Conservation (phyloP, 345 rosid species). For the Lepidium africanum region DNA sequence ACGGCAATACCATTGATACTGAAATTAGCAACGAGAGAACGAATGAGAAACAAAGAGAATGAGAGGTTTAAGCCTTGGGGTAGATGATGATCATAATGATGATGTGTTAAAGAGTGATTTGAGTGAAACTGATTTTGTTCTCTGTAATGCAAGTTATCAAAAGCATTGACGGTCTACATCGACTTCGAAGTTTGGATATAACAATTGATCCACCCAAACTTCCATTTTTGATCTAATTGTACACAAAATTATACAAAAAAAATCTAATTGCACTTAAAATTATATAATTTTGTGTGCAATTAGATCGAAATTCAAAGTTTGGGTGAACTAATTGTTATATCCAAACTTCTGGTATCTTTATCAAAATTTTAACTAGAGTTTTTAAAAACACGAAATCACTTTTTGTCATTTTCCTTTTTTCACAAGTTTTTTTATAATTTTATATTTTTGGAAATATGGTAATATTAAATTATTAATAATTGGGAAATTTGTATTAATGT, state of each 20-base stretch:
- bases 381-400: too few species aligned
- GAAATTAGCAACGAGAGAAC: not conserved
- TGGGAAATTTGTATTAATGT: not conserved
- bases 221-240: too few species aligned
- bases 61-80: constrained; percentile 14
- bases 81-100: not conserved
- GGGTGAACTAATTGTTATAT: too few species aligned
- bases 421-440: not conserved
- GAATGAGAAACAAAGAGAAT: not conserved
- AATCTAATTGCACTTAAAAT: too few species aligned
- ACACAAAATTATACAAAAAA: too few species aligned
- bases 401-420: not conserved
- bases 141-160: constrained; percentile 10
- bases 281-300: too few species aligned
- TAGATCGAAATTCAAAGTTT: too few species aligned
- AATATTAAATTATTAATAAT: not conserved
- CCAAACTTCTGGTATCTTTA: too few species aligned
- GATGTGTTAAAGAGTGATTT: not conserved
- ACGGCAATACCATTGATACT: not conserved
- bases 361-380: too few species aligned
- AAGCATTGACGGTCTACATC: too few species aligned
- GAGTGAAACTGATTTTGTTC: not conserved
- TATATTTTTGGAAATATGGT: not conserved
- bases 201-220: too few species aligned
- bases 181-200: too few species aligned